Conservation (phyloP, 257 asterid species). For the Knoxia roxburghii region DNA sequence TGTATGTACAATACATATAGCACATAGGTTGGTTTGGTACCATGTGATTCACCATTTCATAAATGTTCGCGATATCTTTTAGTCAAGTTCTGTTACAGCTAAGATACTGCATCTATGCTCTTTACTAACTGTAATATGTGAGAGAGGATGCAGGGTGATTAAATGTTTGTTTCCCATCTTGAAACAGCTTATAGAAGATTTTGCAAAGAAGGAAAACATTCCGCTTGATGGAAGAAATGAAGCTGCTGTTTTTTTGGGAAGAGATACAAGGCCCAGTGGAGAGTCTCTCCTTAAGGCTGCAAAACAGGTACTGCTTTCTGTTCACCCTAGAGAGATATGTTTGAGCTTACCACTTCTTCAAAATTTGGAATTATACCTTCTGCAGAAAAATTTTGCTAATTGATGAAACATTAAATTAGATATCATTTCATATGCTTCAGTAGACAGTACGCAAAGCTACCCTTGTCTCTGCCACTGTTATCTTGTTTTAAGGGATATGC, state of each 20-base stretch:
- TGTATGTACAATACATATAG: too few relatives aligned
- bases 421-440: background rate
- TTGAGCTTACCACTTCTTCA: background rate
- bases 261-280: constrained; percentile 97
- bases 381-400: background rate
- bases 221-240: constrained; percentile 42
- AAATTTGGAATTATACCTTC: background rate
- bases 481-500: too few relatives aligned
- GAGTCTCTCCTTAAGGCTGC: constrained; percentile 66
- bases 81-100: background rate
- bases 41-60: background rate
- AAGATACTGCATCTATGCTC: background rate
- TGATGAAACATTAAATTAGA: background rate
- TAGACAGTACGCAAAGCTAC: constrained; percentile 3
- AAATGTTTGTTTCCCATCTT: constrained; percentile 3
- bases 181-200: constrained; percentile 66
- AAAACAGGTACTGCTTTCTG: constrained; percentile 45
- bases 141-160: background rate
- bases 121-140: background rate
- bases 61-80: background rate
- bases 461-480: background rate
- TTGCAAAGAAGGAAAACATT: constrained; percentile 53
- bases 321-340: background rate
- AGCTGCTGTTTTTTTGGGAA: constrained; percentile 61
- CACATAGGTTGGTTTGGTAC: background rate